Evolutionary conservation across 495 filamentous ascomycete species (phyloP).

Genomic region (Penicillium manginii): DNA sequence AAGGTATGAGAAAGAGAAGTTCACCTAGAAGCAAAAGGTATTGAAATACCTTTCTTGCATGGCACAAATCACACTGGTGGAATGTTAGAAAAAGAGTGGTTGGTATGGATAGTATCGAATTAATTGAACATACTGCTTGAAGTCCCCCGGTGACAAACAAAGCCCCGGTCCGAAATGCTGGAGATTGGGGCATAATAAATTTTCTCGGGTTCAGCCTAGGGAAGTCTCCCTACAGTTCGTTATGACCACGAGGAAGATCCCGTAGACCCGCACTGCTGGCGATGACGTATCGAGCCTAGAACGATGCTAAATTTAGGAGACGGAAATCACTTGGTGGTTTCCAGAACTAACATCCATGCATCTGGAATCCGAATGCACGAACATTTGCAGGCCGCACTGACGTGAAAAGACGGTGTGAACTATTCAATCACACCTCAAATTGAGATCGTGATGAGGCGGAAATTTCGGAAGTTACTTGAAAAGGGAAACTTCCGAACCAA

Average conservation of each 20-base stretch:
- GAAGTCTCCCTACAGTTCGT: background rate
- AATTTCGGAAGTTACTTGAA: background rate
- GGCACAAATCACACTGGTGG: background rate
- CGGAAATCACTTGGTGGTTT: background rate
- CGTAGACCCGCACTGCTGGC: background rate
- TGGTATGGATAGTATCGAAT: background rate
- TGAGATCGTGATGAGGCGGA: background rate
- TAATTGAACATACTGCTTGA: background rate
- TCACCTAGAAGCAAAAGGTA: background rate
- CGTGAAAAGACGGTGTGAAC: slow-evolving; percentile 1
- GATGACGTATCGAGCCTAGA: background rate
- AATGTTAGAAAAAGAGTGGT: background rate
- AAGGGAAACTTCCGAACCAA: background rate
- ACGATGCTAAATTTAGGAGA: background rate
- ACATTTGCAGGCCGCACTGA: background rate
- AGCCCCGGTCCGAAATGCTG: background rate
- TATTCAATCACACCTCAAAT: background rate
- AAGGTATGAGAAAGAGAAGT: background rate
- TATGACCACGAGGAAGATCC: background rate
- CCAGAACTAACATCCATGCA: background rate
- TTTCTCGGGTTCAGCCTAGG: background rate
- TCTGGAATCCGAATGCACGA: background rate
- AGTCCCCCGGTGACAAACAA: background rate
- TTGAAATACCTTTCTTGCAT: slow-evolving; percentile 1
- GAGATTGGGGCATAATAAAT: background rate